Conservation (phyloP, 2,329 filamentous ascomycete genomes). For the Claviceps sp. region DNA sequence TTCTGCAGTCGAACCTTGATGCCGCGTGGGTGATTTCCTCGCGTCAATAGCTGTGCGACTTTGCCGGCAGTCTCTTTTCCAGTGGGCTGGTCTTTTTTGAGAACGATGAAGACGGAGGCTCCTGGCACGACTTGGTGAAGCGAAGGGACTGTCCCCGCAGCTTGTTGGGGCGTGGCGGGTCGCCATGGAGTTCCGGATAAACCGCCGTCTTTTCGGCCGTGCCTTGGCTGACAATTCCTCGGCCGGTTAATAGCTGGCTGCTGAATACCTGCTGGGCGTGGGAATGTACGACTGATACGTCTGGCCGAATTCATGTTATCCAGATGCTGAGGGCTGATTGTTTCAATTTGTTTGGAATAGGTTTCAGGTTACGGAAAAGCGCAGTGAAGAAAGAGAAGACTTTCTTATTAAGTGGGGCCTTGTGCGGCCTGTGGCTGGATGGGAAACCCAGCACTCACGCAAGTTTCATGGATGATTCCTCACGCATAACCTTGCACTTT, state of each 20-base stretch:
- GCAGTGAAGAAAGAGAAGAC: neutral
- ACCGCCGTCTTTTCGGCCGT: neutral
- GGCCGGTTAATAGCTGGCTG: conserved; percentile 26
- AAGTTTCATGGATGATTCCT: too few species aligned
- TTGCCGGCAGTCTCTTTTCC: conserved; percentile 55
- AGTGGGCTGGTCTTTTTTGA: conserved; percentile 65
- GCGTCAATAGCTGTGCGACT: conserved; percentile 55
- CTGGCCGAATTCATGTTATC: neutral
- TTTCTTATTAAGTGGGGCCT: neutral
- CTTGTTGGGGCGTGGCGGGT: conserved; percentile 21
- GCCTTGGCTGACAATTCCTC: conserved; percentile 19
- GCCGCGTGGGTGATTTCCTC: conserved; percentile 61
- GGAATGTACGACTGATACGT: neutral
- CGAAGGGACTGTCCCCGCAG: conserved; percentile 30
- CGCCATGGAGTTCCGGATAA: conserved; percentile 5
- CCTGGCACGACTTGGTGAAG: conserved; percentile 44
- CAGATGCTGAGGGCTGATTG: neutral
- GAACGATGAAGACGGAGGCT: conserved; percentile 54
- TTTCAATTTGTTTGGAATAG: neutral
- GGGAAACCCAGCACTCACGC: too few species aligned
- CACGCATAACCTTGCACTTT: too few species aligned
- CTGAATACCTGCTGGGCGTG: conserved; percentile 3
- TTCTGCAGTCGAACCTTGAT: conserved; percentile 65
- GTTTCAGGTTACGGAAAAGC: neutral
- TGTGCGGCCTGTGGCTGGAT: neutral